phyloP scores from a whole-genome alignment of 2,329 filamentous ascomycete genomes.

The Colletotrichum destructivum region DNA sequence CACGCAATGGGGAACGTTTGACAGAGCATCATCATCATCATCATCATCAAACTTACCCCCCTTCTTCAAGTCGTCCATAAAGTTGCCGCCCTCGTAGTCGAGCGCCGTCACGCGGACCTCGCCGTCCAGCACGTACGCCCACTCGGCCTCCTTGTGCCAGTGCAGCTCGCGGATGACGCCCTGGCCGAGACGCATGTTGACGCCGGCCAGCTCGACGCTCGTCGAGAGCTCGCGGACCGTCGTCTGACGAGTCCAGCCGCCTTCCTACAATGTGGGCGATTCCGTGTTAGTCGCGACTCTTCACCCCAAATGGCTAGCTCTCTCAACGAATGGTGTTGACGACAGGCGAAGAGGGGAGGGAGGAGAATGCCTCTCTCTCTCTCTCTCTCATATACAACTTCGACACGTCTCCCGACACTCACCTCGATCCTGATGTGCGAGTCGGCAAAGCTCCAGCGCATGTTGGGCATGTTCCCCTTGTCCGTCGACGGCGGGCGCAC shows the following conservation, averaged over 20 bases:
- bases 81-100: conserved; percentile 82
- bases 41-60: conserved; percentile 55
- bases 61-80: conserved; percentile 82
- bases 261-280: conserved; percentile 65
- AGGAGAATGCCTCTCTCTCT: too few species aligned
- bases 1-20: too few species aligned
- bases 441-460: conserved; percentile 80
- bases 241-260: conserved; percentile 83
- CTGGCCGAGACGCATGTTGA: conserved; percentile 83
- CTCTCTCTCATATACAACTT: too few species aligned
- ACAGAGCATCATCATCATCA: too few species aligned
- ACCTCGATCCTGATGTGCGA: conserved; percentile 76
- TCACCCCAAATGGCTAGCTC: too few species aligned
- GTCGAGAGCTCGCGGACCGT: conserved; percentile 76
- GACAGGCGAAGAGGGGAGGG: too few species aligned
- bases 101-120: conserved; percentile 80
- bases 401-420: background rate
- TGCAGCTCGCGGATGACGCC: conserved; percentile 84
- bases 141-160: conserved; percentile 87
- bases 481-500: conserved; percentile 82
- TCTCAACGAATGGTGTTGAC: background rate
- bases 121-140: conserved; percentile 82
- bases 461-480: conserved; percentile 78
- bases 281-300: background rate
- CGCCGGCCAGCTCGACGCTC: conserved; percentile 80